A percentile compares a stretch with the other conserved stretches of the same genome.
phyloP scores from a whole-genome alignment of 2,329 filamentous ascomycete species.

The Cryphonectria naterciae region DNA sequence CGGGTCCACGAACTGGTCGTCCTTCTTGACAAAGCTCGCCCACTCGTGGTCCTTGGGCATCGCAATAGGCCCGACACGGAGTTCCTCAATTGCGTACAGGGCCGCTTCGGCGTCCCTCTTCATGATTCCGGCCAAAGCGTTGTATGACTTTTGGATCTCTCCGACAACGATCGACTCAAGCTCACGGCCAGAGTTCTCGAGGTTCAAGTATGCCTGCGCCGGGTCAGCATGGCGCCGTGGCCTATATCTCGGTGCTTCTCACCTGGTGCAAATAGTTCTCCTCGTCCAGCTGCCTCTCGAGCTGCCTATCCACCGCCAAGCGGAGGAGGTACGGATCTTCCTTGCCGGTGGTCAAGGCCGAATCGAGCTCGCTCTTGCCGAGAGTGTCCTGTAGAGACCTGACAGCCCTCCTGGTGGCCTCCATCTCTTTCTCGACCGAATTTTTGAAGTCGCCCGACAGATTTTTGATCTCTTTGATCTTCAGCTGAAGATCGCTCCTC shows the following conservation, averaged over 20 bases:
- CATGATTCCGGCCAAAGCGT: constrained; percentile 86
- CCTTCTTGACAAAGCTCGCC: constrained; percentile 77
- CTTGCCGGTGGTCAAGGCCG: constrained; percentile 76
- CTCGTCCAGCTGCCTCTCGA: constrained; percentile 92
- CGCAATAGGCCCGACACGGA: constrained; percentile 82
- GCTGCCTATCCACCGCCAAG: constrained; percentile 82
- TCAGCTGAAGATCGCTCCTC: constrained; percentile 86
- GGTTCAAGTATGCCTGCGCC: constrained; percentile 82
- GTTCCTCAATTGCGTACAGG: constrained; percentile 76
- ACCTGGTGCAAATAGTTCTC: constrained; percentile 96
- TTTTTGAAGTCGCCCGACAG: constrained; percentile 96
- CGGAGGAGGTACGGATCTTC: constrained; percentile 90
- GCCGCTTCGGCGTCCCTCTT: constrained; percentile 88
- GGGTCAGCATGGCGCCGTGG: constrained; percentile 30
- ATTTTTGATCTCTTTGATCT: constrained; percentile 98
- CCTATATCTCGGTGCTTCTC: constrained; percentile 39
- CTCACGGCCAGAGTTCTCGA: constrained; percentile 92
- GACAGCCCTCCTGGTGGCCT: constrained; percentile 78
- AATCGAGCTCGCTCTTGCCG: constrained; percentile 77
- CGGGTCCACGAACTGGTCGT: constrained; percentile 87
- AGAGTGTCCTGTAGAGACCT: constrained; percentile 80
- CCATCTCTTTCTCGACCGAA: constrained; percentile 92
- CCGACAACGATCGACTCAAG: constrained; percentile 95
- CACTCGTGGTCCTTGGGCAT: constrained; percentile 96
- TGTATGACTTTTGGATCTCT: constrained; percentile 98